Evolutionary conservation across 805 yeast genomes (phyloP), one percentile per base, ranked within the genome.

Genomic region (Lachancea nothofagi): DNA sequence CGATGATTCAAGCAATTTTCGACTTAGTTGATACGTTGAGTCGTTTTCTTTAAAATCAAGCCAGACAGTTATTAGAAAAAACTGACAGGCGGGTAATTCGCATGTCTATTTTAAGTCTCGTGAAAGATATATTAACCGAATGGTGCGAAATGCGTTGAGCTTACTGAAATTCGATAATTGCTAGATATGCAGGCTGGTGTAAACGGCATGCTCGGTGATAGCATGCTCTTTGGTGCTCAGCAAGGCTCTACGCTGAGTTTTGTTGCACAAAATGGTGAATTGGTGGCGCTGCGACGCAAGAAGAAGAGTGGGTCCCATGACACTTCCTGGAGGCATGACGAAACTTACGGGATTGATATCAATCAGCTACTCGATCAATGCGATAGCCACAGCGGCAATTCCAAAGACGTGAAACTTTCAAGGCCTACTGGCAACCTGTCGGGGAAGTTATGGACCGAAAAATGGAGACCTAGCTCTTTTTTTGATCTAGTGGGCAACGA

Each of bases 401-500:
- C 17, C n/a, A 7, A 3, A 23, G 25, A 23, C 7, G 25, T 7
- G 25, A 28, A 28, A 25, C 9, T 14, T 18, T 7, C 7, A 28
- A 24, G n/a, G 30, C n/a, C 29, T 6, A 21, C 15, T 14, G 21
- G 15, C 32, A 33, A 21, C 13, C 17, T 18, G 20, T 12, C 28
- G 36, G 27, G 15, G 28, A 28, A 29, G 19, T 44, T 70, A 12
- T 69, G 73, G 78, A 75, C 79, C 2, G 90, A 83, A 50, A 80
- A 80, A 55, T 83, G 80, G 70, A 65, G 85, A 44, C 87, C 90
- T 0, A 60, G 57, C 28, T 63, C 58, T n/a, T 82, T 80, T 61
- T 50, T 80, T 23, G 87, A 83, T 46, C 64, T 83, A 26, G 70
- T 80, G 0, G 90, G 90, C 0, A 80, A 82, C 45, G 90, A 83